These are phyloP conservation scores for Coffea canephora DNA, from an alignment of 257 asterid genomes.

Conservation along the genomic window DNA sequence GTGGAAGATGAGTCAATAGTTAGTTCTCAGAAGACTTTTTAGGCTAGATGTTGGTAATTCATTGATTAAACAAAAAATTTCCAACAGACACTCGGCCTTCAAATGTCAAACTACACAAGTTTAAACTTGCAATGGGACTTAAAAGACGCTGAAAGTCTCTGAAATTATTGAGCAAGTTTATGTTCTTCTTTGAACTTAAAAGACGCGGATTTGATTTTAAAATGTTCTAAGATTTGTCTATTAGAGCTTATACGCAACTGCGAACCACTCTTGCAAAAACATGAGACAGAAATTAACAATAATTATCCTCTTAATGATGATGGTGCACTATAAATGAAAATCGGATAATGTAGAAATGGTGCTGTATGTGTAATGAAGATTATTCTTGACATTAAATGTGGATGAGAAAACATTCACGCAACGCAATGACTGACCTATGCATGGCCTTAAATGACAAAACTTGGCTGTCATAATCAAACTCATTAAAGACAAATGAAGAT, in stretches of 20 bases:
- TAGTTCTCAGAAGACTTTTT: background rate
- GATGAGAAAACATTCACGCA: background rate
- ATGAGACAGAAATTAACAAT: no score
- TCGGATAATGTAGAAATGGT: no score
- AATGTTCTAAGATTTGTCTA: background rate
- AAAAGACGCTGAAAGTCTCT: background rate
- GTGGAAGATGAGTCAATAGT: constrained; percentile 19
- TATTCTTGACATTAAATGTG: background rate
- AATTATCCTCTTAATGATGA: no score
- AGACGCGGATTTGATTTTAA: background rate
- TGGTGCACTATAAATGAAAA: no score
- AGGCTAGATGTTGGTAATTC: constrained; percentile 9
- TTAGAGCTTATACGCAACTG: no score
- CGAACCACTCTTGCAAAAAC: no score
- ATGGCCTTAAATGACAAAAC: constrained; percentile 36
- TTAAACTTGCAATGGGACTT: background rate
- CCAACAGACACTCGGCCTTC: background rate
- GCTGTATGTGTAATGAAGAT: background rate
- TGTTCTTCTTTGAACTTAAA: constrained; percentile 4
- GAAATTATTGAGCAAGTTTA: background rate
- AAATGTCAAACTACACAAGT: constrained; percentile 4
- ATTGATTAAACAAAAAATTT: constrained; percentile 4
- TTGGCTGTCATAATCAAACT: constrained; percentile 42
- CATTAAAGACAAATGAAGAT: constrained; percentile 44
- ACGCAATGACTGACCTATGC: constrained; percentile 9